phyloP scores from a whole-genome alignment of 305 asterid genomes.

The Fraxinus angustifolia region DNA sequence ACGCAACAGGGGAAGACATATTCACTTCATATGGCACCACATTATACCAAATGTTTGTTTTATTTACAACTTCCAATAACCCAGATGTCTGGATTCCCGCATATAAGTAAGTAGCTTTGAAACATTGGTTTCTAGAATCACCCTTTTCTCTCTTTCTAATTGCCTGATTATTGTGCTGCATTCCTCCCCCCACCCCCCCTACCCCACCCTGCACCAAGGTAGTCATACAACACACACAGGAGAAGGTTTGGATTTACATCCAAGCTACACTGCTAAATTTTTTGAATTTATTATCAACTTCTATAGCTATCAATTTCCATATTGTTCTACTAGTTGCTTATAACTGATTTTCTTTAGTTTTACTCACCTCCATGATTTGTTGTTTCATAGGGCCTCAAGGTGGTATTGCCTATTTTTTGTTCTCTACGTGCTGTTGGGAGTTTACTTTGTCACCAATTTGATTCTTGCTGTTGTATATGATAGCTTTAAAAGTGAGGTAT shows the following conservation, averaged over 20 bases:
- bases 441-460: constrained; percentile 97
- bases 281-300: not conserved
- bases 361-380: constrained; percentile 21
- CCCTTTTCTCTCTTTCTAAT: constrained; percentile 15
- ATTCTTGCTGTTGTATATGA: constrained; percentile 97
- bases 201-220: not conserved
- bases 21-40: constrained; percentile 76
- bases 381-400: constrained; percentile 74
- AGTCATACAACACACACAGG: not conserved
- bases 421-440: constrained; percentile 83
- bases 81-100: constrained; percentile 99
- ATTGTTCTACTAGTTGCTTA: constrained; percentile 2
- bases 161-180: constrained; percentile 8
- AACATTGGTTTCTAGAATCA: constrained; percentile 5
- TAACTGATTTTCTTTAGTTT: not conserved
- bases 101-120: constrained; percentile 61
- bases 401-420: constrained; percentile 82
- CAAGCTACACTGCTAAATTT: not conserved
- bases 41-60: constrained; percentile 78
- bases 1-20: constrained; percentile 72
- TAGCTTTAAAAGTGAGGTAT: constrained; percentile 93
- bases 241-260: not conserved
- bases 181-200: not conserved
- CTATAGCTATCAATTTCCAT: not conserved
- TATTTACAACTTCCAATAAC: constrained; percentile 94